Evolutionary conservation across 2,329 filamentous ascomycete species (phyloP), one percentile per base, ranked within the genome.

Genomic region (Trichophyton benhamiae): DNA sequence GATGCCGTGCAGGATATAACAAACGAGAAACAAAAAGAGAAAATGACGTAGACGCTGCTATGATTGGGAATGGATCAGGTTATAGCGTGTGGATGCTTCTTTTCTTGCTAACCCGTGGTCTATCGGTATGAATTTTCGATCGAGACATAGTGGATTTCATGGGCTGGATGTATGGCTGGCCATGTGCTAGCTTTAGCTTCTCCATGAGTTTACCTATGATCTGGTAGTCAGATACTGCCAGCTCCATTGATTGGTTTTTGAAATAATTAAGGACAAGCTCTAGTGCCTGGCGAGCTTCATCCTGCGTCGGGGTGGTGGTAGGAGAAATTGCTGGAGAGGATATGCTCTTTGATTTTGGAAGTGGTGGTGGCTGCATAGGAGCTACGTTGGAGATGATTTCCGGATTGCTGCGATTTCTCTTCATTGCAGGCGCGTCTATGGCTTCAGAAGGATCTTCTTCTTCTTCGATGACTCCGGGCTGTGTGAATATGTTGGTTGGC

Each of bases 241-340:
- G 82, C 0, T 85, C 86, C 0, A 79, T 75, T 11, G 85, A 83
- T 66, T 87, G 83, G 63, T 85, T 85, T 67, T 89, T 83, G 71
- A 96, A 87, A 70, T 92, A 96, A 63, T 77, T 86, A 71, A 95
- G 82, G 20, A 96, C 83, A 1, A 91, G 85, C 68, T 92, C 87
- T 3, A 95, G 81, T 1, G 91, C 92, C 59, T 84, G 82, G 44
- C 88, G 83, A 3, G 91, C 91, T 72, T 97, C 91, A 67, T 96
- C 91, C 66, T 91, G 88, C 0, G 87, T 90, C 0, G 87, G 88
- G 1, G 87, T 87, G 30, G 75, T 82, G 1, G 33, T 36, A 36
- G 86, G 81, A 58, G 83, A 80, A 46, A 82, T 80, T 63, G 83
- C 77, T 42, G 83, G 77, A 38, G 76, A 78, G 27, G 62, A 65